Base-by-base conservation (phyloP, 202 grass and related monocot species). In the Musa balbisiana region DNA sequence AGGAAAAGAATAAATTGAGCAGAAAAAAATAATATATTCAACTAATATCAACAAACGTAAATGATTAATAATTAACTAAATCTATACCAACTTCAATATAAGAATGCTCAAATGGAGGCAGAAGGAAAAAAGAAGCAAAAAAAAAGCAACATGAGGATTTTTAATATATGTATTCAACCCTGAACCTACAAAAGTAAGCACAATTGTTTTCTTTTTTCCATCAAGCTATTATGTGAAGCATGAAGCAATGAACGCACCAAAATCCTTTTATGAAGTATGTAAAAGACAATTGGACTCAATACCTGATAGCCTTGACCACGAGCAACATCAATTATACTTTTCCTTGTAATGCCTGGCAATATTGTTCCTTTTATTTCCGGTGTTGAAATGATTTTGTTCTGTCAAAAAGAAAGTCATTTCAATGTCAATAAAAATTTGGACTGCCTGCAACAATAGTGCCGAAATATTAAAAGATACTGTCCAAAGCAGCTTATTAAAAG, bases 251-350 rank as follows among this genome's bases (percentile, higher is more conserved):
- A 25, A 11, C 3, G 4, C 2, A 65, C 63, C 3, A 26, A 25
- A 2, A 69, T 10, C 55, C 55, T 11, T 69, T 20, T 6, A 52
- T 24, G 2, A 51, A 52, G 10, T 8, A 58, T 25, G 11, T 26
- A 24, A 13, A 53, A 52, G 12, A 52, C 29, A 51, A 24, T 20
- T 70, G 43, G 17, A 11, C 11, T 74, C 33, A 8, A 62, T 89
- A 93, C 93, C 86, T 91, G 55, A 81, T 89, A 97, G 5, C 86
- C 90, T 80, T 91, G 89, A 76, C 83, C 92, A 24, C 76, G 55
- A 64, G 93, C 91, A 83, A 94, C 88, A 62, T 98, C 94, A 70
- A 98, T 92, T 80, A 98, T 98, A 83, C 88, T 94, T 91, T 94
- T 98, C 77, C 94, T 87, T 67, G 94, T 98, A 67, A 98, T 94